phyloP scores from a whole-genome alignment of 768 basidiomycete genomes.

The Psilocybe cubensis region DNA sequence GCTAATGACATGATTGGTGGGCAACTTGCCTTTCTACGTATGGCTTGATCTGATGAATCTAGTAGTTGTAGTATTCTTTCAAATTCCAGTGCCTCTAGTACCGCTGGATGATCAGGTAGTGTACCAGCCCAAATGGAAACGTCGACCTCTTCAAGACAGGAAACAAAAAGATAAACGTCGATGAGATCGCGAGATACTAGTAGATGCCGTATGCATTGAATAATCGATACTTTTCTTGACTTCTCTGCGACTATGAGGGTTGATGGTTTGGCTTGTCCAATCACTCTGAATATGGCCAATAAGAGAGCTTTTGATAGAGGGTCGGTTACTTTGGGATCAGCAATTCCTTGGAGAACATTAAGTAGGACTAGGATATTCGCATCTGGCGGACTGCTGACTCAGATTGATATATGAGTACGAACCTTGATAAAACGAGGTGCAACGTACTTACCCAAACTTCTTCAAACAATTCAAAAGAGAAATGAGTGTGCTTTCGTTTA shows the following conservation, averaged over 20 bases:
- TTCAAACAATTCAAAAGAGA: conserved; percentile 16
- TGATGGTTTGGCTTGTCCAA: conserved; percentile 31
- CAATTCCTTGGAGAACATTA: conserved; percentile 18
- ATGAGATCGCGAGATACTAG: conserved; percentile 61
- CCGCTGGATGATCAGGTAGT: conserved; percentile 45
- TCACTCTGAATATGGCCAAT: conserved; percentile 39
- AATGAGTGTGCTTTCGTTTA: conserved; percentile 14
- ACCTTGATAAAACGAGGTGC: neutral
- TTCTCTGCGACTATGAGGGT: conserved; percentile 26
- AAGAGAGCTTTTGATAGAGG: conserved; percentile 26
- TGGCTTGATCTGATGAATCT: conserved; percentile 57
- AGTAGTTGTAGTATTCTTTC: conserved; percentile 71
- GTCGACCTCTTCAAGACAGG: conserved; percentile 63
- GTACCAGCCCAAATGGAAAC: conserved; percentile 73
- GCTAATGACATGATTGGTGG: conserved; percentile 2
- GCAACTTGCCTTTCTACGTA: conserved; percentile 49
- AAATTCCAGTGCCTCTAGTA: conserved; percentile 76
- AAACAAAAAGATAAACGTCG: conserved; percentile 67
- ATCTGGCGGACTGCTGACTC: conserved; percentile 10
- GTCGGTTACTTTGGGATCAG: conserved; percentile 1
- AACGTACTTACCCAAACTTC: conserved; percentile 14
- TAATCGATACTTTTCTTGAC: conserved; percentile 33
- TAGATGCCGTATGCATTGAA: conserved; percentile 57
- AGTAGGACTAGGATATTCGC: conserved; percentile 18
- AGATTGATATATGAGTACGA: neutral